Evolutionary conservation across 495 filamentous ascomycete species (phyloP), one percentile per base, ranked within the genome.

Genomic region (Choiromyces venosus): DNA sequence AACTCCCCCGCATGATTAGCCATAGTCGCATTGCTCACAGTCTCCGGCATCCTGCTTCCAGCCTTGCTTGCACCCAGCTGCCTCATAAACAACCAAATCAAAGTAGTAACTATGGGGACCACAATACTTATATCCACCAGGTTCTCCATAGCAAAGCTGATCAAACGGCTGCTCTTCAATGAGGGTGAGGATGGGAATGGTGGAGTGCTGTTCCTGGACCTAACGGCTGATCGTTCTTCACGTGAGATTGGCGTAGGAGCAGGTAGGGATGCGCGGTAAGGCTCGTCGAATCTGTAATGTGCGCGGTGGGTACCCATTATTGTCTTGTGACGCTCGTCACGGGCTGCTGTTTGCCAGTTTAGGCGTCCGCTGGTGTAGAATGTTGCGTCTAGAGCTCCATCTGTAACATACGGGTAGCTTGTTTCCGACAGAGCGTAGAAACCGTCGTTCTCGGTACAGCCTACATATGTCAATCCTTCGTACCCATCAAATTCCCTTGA

Each of bases 381-480:
- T 52, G 42, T 44, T 77, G 79, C 79, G n/a, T 72, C 52, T 7
- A 72, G 67, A 14, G 79, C 79, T 25, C 73, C 65, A 61, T 72
- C 52, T 29, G 79, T 81, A 38, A 81, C 79, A 70, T 76, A 81
- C n/a, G 95, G 95, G 78, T 97, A 99, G 5, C 88, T 90, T 70
- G 82, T 87, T 68, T 96, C 94, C 0, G 95, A 97, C 83, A 99
- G 87, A 25, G 94, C 95, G 82, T 94, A 99, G 93, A 94, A 97
- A 72, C 92, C 90, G 46, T 93, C 94, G 46, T 86, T 85, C 75
- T 91, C 88, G 10, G 93, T 97, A 71, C 89, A 90, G 79, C 97
- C 96, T 66, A 99, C 87, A 81, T 95, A 97, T 4, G 86, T 83
- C 6, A 83, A 82, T 25, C 86, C 86, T 68, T 90, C 88, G 71